phyloP scores from a whole-genome alignment of 768 basidiomycete species.

The Termitomyces sp. region DNA sequence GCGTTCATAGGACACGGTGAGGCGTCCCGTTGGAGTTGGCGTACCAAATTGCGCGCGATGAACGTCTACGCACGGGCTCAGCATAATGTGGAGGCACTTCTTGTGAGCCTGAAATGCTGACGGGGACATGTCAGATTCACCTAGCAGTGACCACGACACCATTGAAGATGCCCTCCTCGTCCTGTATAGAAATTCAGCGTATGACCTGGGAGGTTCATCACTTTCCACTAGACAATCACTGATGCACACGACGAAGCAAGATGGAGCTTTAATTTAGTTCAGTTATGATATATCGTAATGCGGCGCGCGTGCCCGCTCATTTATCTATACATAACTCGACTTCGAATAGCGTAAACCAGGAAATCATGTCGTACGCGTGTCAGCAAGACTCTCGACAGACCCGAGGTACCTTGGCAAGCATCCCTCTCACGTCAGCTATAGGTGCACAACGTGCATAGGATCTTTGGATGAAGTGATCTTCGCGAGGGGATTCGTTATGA shows the following conservation, averaged over 20 bases:
- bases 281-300: background rate
- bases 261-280: background rate
- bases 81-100: background rate
- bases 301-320: background rate
- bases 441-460: background rate
- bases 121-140: background rate
- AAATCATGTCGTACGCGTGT: slow-evolving; percentile 4
- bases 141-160: background rate
- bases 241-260: background rate
- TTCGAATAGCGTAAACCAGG: background rate
- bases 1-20: no score
- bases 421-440: background rate
- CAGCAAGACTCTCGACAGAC: background rate
- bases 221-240: background rate
- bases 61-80: background rate
- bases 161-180: background rate
- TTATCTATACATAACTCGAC: background rate
- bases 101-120: background rate
- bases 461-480: background rate
- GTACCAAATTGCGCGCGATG: background rate
- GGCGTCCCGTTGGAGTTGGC: background rate
- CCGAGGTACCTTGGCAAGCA: background rate
- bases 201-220: background rate
- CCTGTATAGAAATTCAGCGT: background rate
- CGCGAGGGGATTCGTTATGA: background rate